Base-by-base conservation (phyloP, 331 rosid genomes). In the Erythrophleum ivorense region DNA sequence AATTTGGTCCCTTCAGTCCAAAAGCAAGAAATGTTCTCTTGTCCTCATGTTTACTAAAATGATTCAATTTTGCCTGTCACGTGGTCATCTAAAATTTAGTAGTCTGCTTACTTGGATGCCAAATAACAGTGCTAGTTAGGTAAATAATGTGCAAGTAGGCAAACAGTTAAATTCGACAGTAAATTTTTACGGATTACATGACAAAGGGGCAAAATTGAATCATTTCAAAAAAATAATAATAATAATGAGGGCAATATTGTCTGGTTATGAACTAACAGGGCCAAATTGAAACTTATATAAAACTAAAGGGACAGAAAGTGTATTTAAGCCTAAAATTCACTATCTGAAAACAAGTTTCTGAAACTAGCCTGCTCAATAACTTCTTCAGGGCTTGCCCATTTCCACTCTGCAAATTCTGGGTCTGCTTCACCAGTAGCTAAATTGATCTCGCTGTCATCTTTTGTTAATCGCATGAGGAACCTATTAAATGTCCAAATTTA, bases 321-420 rank as follows among this genome's bases (percentile, higher is more conserved):
- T 18, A 66, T 40, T 40, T 16, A 18, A 66, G 55, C 53, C 54
- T n/a, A 60, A 58, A 33, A 73, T 52, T 48, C 45, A 19, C 13
- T 18, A 65, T 63, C 74, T 45, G 13, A 11, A 49, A 41, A 16
- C 24, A 33, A 18, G 6, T 19, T 75, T 68, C 78, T 55, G 53
- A 13, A 48, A 73, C 82, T 36, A 54, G 89, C 99, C 97, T 95
- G 98, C 77, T 95, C 98, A 21, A 95, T 82, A 77, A 95, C 99
- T 85, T 93, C 97, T 54, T 86, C 90, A 0, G 97, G 94, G 87
- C 46, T 85, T n/a, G 99, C 94, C 99, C 99, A 95, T 85, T 95
- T 95, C 99, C 99, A 95, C 77, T 95, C 99, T 31, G 96, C 89
- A 81, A 95, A 95, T 87, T 95, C 99, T 7, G 92, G 89, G 15